phyloP scores from a whole-genome alignment of 495 filamentous ascomycete genomes.

The Neurospora sp. region DNA sequence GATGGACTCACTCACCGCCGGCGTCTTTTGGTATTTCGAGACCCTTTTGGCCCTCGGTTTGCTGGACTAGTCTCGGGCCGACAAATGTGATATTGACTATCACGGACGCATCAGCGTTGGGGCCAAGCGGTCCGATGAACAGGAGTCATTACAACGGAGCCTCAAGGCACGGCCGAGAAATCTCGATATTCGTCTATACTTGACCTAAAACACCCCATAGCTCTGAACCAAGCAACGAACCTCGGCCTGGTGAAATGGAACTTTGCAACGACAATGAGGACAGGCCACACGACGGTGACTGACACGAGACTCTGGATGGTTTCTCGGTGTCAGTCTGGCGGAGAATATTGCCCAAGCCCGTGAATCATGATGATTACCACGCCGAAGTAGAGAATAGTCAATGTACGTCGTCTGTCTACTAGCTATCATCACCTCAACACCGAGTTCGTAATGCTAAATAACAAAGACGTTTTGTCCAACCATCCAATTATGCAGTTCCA shows the following conservation, averaged over 20 bases:
- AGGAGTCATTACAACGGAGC: not conserved
- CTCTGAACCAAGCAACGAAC: not conserved
- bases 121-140: not conserved
- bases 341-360: not conserved
- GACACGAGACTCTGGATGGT: not conserved
- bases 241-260: not conserved
- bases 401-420: not conserved
- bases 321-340: not conserved
- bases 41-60: not conserved
- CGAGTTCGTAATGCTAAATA: not conserved
- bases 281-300: not conserved
- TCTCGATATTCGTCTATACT: not conserved
- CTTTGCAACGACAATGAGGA: not conserved
- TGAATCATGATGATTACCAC: not conserved
- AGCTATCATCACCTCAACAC: not conserved
- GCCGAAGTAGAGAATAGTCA: not conserved
- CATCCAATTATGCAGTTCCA: not conserved
- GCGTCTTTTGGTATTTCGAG: not conserved
- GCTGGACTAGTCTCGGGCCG: not conserved
- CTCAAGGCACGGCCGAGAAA: not conserved
- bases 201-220: not conserved
- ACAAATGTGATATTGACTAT: not conserved
- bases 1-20: not conserved
- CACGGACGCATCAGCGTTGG: not conserved
- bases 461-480: not conserved